Percentiles rank a stretch among this genome's conserved stretches.
Conservation (phyloP, 441 rosid genomes). For the Metrosideros polymorpha region DNA sequence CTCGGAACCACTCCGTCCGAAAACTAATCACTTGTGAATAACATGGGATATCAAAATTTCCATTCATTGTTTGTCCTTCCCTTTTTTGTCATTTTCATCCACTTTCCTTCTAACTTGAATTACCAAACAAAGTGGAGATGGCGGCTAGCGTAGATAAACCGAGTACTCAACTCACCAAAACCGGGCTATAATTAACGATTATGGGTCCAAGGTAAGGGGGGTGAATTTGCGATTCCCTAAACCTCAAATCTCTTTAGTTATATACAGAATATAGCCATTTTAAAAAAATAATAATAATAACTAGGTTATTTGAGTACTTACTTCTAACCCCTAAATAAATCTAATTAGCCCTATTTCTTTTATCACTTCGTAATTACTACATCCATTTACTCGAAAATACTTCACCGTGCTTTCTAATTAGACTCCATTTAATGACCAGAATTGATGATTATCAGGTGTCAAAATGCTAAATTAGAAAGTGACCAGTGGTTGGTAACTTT, state of each 20-base stretch:
- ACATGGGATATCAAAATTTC: not conserved
- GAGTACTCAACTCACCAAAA: not conserved
- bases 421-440: not conserved
- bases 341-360: not conserved
- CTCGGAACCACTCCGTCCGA: accelerated
- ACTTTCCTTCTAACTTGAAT: not conserved
- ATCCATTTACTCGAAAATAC: not conserved
- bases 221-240: not conserved
- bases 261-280: not conserved
- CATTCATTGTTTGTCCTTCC: not conserved
- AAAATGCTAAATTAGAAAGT: not conserved
- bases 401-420: not conserved
- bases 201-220: not conserved
- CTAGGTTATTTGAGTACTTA: not conserved
- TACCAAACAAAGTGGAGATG: not conserved
- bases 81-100: not conserved
- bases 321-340: not conserved
- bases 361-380: not conserved
- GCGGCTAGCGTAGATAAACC: not conserved
- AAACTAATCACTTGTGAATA: accelerated
- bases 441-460: not conserved
- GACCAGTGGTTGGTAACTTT: not conserved
- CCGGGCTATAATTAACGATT: not conserved
- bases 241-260: not conserved
- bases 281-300: not conserved